phyloP scores from a whole-genome alignment of 352 stramenopile species.

The Pythium sukuiense region DNA sequence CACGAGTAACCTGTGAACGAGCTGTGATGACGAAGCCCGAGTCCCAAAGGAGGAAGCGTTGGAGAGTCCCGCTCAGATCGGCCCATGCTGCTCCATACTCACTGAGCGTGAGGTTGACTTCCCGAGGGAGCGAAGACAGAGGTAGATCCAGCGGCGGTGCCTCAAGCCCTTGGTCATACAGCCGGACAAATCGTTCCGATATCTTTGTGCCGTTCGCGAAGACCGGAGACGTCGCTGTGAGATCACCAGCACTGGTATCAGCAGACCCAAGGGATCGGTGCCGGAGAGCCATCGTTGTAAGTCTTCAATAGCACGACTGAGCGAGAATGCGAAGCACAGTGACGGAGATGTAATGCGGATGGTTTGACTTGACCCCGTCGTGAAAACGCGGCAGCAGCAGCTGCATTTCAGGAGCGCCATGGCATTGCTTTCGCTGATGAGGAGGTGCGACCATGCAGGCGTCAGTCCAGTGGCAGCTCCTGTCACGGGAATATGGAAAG shows the following conservation, averaged over 20 bases:
- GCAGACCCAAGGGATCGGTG: background rate
- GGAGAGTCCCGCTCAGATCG: conserved; percentile 43
- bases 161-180: conserved; percentile 33
- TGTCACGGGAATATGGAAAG: conserved; percentile 1
- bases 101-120: conserved; percentile 33
- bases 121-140: conserved; percentile 22
- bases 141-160: conserved; percentile 26
- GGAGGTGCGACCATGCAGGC: too few species aligned
- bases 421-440: too few species aligned
- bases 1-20: conserved; percentile 10
- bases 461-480: background rate
- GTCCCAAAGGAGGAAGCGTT: conserved; percentile 63
- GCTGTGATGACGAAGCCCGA: conserved; percentile 37
- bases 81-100: conserved; percentile 32
- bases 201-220: conserved; percentile 4
- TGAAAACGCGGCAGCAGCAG: background rate
- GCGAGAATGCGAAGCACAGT: too few species aligned
- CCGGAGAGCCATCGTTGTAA: too few species aligned
- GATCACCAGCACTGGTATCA: background rate
- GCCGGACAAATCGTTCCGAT: conserved; percentile 17
- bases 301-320: too few species aligned
- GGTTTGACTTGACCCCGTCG: background rate
- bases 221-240: background rate
- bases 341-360: too few species aligned
- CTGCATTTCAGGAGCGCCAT: background rate